These are phyloP conservation scores for Colletotrichum sp. DNA, from an alignment of 2,329 filamentous ascomycete genomes.

Conservation along the genomic window DNA sequence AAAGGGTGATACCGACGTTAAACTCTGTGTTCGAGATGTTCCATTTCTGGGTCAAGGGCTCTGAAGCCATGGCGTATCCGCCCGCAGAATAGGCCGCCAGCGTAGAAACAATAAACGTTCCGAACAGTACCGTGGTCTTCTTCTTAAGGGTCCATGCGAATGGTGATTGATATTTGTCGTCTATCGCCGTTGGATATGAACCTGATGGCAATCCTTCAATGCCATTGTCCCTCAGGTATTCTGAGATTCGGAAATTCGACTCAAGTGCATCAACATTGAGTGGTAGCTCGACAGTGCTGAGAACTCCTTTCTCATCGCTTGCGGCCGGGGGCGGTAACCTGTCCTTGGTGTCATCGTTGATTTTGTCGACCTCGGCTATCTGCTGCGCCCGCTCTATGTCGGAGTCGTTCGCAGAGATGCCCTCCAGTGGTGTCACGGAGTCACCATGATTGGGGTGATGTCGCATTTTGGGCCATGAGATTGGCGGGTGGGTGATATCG, in stretches of 20 bases:
- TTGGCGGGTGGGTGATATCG: background rate
- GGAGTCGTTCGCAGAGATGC: background rate
- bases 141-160: slow-evolving; percentile 15
- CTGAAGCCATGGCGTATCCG: slow-evolving; percentile 62
- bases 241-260: background rate
- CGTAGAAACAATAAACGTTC: slow-evolving; percentile 48
- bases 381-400: background rate
- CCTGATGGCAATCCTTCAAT: background rate
- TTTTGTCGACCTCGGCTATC: background rate
- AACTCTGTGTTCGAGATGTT: slow-evolving; percentile 58
- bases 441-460: background rate
- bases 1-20: slow-evolving; percentile 65
- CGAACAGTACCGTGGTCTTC: slow-evolving; percentile 23
- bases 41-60: slow-evolving; percentile 61
- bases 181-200: background rate
- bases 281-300: background rate
- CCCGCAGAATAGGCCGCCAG: slow-evolving; percentile 70
- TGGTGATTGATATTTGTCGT: background rate
- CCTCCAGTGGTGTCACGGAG: background rate
- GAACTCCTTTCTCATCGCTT: background rate
- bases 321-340: background rate
- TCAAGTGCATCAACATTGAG: background rate
- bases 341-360: background rate
- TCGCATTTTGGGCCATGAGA: background rate
- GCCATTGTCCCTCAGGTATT: background rate